These are phyloP conservation scores for Fusarium goolgardi DNA, from an alignment of 2,329 filamentous ascomycete species.

Conservation along the genomic window DNA sequence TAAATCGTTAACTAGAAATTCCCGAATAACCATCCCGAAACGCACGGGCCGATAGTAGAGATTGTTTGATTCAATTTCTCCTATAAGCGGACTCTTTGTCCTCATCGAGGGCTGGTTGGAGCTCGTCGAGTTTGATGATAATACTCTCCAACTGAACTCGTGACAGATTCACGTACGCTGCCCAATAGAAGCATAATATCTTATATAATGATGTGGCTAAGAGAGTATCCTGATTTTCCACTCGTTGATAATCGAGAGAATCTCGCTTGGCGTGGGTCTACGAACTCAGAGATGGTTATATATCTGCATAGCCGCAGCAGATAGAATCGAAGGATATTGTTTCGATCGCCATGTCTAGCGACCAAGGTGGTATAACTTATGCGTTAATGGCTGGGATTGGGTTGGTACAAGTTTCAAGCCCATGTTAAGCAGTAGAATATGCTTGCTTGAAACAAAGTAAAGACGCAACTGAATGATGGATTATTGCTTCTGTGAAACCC, in stretches of 20 bases:
- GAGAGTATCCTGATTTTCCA: not conserved
- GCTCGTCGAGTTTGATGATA: not conserved
- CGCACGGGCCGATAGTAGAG: too few species aligned
- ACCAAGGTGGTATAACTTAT: conserved; percentile 10
- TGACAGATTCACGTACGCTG: not conserved
- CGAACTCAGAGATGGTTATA: not conserved
- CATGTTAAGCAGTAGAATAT: not conserved
- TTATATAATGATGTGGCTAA: not conserved
- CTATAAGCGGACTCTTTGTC: not conserved
- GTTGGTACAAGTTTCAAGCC: conserved; percentile 1
- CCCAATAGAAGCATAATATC: not conserved
- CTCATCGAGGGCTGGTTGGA: not conserved
- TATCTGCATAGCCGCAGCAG: not conserved
- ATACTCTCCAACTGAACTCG: not conserved
- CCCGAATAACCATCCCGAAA: not conserved
- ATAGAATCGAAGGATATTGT: conserved; percentile 13
- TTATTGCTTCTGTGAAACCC: conserved; percentile 2
- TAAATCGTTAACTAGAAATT: not conserved
- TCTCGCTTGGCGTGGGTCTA: not conserved
- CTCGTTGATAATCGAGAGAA: not conserved
- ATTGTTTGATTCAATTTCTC: not conserved
- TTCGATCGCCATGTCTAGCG: conserved; percentile 28
- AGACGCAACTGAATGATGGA: conserved; percentile 9
- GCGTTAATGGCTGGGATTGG: conserved; percentile 1
- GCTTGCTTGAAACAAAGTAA: conserved; percentile 27